Percentiles rank a stretch among this genome's conserved stretches.
Evolutionary conservation across 2,329 filamentous ascomycete species (phyloP).

Genomic region (Orbilia quercus): DNA sequence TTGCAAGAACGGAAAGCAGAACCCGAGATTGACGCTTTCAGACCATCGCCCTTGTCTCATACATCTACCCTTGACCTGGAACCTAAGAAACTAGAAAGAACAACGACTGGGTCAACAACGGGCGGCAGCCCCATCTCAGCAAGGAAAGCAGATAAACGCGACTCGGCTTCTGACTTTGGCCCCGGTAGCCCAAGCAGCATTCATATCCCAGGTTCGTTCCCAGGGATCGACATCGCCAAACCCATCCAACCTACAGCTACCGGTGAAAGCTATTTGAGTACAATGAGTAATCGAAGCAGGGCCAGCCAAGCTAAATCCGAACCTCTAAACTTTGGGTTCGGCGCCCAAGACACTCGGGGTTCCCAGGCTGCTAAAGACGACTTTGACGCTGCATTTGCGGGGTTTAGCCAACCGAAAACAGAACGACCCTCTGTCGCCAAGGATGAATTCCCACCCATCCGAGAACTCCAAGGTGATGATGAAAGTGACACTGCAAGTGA

Average conservation of each 20-base stretch:
- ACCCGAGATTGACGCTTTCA: constrained; percentile 59
- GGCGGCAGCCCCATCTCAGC: constrained; percentile 57
- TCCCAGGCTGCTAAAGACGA: constrained; percentile 74
- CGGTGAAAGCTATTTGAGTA: constrained; percentile 63
- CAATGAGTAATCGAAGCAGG: constrained; percentile 66
- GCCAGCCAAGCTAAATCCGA: constrained; percentile 63
- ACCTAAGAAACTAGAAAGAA: constrained; percentile 56
- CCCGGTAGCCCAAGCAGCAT: constrained; percentile 60
- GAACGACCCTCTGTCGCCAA: constrained; percentile 70
- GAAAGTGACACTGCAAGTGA: constrained; percentile 85
- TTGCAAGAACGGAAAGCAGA: constrained; percentile 57
- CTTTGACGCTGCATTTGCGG: constrained; percentile 86
- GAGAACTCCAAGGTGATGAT: constrained; percentile 82
- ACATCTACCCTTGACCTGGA: constrained; percentile 61
- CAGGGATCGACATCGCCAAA: constrained; percentile 62
- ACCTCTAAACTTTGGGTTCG: constrained; percentile 62
- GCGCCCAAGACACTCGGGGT: constrained; percentile 61
- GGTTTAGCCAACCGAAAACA: constrained; percentile 70
- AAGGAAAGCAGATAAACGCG: constrained; percentile 61
- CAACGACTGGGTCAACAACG: constrained; percentile 59
- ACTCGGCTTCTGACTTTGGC: constrained; percentile 63
- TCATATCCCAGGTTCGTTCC: constrained; percentile 66
- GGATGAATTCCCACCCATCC: constrained; percentile 91
- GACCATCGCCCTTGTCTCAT: constrained; percentile 57
- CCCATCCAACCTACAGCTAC: constrained; percentile 67